phyloP scores from a whole-genome alignment of 1,284 basidiomycete species.

The Moesziomyces sp. region DNA sequence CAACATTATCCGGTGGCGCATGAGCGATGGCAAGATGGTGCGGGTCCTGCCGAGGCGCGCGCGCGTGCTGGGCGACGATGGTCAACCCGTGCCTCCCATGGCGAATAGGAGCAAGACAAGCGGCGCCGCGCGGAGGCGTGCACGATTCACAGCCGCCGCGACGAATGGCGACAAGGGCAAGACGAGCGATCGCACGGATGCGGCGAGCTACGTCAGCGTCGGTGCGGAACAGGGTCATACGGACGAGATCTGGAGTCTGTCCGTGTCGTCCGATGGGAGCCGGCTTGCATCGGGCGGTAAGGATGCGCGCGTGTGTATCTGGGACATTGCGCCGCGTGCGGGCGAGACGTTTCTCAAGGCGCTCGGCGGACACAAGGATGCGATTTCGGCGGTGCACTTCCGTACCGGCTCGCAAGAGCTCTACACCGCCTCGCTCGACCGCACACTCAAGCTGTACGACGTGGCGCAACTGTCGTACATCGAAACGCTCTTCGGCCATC shows the following conservation, averaged over 20 bases:
- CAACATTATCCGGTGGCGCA: conserved; percentile 58
- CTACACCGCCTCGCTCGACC: conserved; percentile 82
- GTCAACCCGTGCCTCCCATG: conserved; percentile 5
- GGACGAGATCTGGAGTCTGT: conserved; percentile 84
- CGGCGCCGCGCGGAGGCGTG: conserved; percentile 49
- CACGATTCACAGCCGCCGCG: conserved; percentile 10
- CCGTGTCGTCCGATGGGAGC: conserved; percentile 85
- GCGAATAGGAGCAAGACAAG: conserved; percentile 22
- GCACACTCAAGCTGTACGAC: conserved; percentile 91
- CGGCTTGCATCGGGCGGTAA: conserved; percentile 86
- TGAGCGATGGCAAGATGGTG: conserved; percentile 62
- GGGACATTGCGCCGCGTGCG: conserved; percentile 23
- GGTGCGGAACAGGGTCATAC: conserved; percentile 76
- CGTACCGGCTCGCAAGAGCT: conserved; percentile 83
- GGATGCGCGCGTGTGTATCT: conserved; percentile 73
- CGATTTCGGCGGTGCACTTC: conserved; percentile 78
- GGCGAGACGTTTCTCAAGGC: conserved; percentile 75
- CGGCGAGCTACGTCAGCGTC: conserved; percentile 55
- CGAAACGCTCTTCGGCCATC: conserved; percentile 97
- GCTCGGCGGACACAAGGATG: conserved; percentile 70
- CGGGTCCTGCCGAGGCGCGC: conserved; percentile 40
- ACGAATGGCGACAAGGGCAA: conserved; percentile 7
- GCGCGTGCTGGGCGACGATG: conserved; percentile 10
- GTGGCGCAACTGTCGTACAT: conserved; percentile 87
- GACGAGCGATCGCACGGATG: conserved; percentile 5